Evolutionary conservation across 1,139 yeast genomes (phyloP), one percentile per base, ranked within the genome.

Genomic region (Arxiozyma telluris): DNA sequence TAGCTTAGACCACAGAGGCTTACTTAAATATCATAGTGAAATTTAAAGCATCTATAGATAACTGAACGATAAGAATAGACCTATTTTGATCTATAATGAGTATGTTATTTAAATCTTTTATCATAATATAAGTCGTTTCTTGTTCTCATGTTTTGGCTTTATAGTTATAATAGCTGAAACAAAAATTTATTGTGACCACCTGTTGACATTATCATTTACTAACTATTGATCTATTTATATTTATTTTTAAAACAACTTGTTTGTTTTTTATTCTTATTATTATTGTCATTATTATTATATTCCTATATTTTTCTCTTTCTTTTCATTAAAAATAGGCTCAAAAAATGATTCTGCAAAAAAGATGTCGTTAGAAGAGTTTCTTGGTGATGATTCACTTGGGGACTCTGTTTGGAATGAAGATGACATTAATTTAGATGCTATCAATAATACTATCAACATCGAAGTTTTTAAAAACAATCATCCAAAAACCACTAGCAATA

Each of bases 351-450:
- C 62, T 41, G 63, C 62, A 51, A 67, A 67, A 56, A 67, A 67
- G 55, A 67, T 67, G 71, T 67, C 71, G 41, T 59, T 67, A 47
- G 70, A 67, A 53, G 70, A 67, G 54, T 67, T 67, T 58, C 62
- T 67, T 21, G 68, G 68, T 45, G 69, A 67, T 51, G 68, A 65
- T 52, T 56, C 67, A 45, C 55, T 65, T 49, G 68, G 69, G 20
- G 70, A 65, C 42, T 61, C 70, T 12, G 68, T 63, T 7, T 67
- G 70, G 70, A 61, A 65, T 47, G 70, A 66, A 53, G 68, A 65
- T 50, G 68, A 64, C 44, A 63, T 64, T 46, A 61, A 64, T 50
- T 50, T 64, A 52, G 66, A 62, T 44, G 67, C 60, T 41, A 66
- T 59, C 54, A 51, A 56, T 50, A 65, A 57, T 56, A 61, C 65